Percentiles rank a stretch among this genome's conserved stretches.
These are phyloP conservation scores for Colletotrichum sp. DNA, from an alignment of 2,329 filamentous ascomycete species.

Conservation along the genomic window DNA sequence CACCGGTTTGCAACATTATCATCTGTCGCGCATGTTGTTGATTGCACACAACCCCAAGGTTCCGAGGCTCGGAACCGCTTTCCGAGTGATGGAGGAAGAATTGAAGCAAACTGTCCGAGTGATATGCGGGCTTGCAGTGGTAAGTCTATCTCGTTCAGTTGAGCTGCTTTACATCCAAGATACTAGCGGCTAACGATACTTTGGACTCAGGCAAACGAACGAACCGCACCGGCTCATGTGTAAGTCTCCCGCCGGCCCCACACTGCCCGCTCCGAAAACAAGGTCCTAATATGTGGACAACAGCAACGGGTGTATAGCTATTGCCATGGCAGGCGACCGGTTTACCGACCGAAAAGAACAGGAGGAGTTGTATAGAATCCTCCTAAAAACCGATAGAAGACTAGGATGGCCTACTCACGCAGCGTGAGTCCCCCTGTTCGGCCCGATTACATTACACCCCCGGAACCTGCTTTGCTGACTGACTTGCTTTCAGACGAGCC, in stretches of 20 bases:
- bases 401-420: constrained; percentile 32
- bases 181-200: neutral
- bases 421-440: constrained; percentile 26
- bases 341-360: constrained; percentile 41
- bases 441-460: neutral
- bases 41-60: constrained; percentile 31
- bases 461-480: neutral
- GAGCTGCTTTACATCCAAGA: neutral
- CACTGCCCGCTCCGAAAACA: too few relatives aligned
- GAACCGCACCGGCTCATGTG: constrained; percentile 6
- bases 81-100: constrained; percentile 29
- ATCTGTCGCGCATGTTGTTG: constrained; percentile 30
- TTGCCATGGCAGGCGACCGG: constrained; percentile 40
- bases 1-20: constrained; percentile 31
- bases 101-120: constrained; percentile 31
- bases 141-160: neutral
- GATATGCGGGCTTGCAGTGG: constrained; percentile 33
- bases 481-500: neutral
- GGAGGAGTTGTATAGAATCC: constrained; percentile 38
- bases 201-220: neutral
- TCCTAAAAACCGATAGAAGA: constrained; percentile 33
- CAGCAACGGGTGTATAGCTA: constrained; percentile 31
- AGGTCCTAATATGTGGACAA: neutral
- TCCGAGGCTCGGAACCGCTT: constrained; percentile 28
- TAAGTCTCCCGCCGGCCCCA: neutral